These are phyloP conservation scores for Daedaleopsis sinensis DNA, from an alignment of 768 basidiomycete species.

Conservation along the genomic window DNA sequence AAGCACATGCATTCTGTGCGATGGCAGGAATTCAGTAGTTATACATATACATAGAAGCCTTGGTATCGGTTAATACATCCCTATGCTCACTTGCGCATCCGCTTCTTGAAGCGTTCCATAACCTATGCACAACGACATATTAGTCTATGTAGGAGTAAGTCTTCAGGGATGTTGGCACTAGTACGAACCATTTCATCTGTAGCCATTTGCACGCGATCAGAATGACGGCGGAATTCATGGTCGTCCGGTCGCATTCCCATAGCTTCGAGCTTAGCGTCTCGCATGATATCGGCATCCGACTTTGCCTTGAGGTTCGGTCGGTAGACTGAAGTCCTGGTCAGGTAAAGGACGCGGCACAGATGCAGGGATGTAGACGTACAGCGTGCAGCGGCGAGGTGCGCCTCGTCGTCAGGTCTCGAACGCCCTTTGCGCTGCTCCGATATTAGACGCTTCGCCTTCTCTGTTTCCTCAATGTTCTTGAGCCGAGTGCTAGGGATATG, in stretches of 20 bases:
- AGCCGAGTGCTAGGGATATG: slow-evolving; percentile 68
- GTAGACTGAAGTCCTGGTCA: slow-evolving; percentile 59
- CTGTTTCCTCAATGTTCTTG: slow-evolving; percentile 96
- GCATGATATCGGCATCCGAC: slow-evolving; percentile 85
- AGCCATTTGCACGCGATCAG: slow-evolving; percentile 75
- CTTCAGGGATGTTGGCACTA: neutral
- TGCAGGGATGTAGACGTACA: slow-evolving; percentile 49
- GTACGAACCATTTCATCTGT: slow-evolving; percentile 86
- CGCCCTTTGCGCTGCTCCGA: slow-evolving; percentile 71
- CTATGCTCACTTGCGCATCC: slow-evolving; percentile 69
- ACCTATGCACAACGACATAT: slow-evolving; percentile 50
- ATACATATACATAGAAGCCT: neutral
- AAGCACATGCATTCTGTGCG: neutral
- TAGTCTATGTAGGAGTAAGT: neutral
- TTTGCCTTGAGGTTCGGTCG: slow-evolving; percentile 81
- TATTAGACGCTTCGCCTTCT: slow-evolving; percentile 90
- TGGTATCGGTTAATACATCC: neutral
- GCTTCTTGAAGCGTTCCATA: slow-evolving; percentile 97
- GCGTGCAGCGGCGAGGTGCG: slow-evolving; percentile 82
- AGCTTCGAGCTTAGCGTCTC: slow-evolving; percentile 86
- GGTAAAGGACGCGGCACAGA: neutral
- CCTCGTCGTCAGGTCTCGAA: slow-evolving; percentile 66
- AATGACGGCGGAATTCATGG: slow-evolving; percentile 38
- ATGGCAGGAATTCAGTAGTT: neutral
- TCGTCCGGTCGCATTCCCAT: slow-evolving; percentile 72